Conservation (phyloP, 352 stramenopile genomes). For the Pythium inflatum region DNA sequence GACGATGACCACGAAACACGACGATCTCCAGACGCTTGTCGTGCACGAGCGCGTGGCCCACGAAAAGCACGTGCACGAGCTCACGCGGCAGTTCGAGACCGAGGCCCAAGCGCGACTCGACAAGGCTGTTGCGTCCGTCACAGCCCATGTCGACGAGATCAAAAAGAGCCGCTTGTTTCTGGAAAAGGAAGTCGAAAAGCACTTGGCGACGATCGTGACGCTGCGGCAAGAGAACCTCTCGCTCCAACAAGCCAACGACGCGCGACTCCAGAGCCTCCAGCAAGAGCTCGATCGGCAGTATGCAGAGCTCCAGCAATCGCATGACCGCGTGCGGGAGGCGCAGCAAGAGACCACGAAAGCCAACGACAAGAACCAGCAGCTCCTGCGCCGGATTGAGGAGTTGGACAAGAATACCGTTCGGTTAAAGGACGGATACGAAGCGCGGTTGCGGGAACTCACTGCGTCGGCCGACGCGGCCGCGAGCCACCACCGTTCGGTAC, state of each 20-base stretch:
- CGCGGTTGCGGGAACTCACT: constrained; percentile 40
- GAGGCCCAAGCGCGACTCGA: constrained; percentile 62
- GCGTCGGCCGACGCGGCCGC: constrained; percentile 32
- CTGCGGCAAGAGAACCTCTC: constrained; percentile 63
- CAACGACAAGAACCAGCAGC: constrained; percentile 50
- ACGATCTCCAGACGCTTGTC: constrained; percentile 49
- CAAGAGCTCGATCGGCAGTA: constrained; percentile 45
- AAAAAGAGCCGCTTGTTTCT: constrained; percentile 61
- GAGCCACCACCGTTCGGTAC: constrained; percentile 35
- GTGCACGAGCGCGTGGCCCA: constrained; percentile 59
- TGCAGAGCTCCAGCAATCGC: constrained; percentile 50
- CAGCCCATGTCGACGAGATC: constrained; percentile 68
- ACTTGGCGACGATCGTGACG: constrained; percentile 51
- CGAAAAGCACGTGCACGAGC: constrained; percentile 52
- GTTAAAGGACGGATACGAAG: constrained; percentile 52
- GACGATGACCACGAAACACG: constrained; percentile 48
- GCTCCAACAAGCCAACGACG: constrained; percentile 51
- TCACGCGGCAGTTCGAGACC: constrained; percentile 59
- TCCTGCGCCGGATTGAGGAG: constrained; percentile 47
- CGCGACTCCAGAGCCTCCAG: constrained; percentile 37
- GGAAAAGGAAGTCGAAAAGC: constrained; percentile 69
- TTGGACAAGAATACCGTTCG: constrained; percentile 40
- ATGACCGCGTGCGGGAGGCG: constrained; percentile 36
- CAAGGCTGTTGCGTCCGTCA: constrained; percentile 53
- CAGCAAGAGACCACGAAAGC: constrained; percentile 42